Base-by-base conservation (phyloP, 345 rosid species). In the Populus davidiana region DNA sequence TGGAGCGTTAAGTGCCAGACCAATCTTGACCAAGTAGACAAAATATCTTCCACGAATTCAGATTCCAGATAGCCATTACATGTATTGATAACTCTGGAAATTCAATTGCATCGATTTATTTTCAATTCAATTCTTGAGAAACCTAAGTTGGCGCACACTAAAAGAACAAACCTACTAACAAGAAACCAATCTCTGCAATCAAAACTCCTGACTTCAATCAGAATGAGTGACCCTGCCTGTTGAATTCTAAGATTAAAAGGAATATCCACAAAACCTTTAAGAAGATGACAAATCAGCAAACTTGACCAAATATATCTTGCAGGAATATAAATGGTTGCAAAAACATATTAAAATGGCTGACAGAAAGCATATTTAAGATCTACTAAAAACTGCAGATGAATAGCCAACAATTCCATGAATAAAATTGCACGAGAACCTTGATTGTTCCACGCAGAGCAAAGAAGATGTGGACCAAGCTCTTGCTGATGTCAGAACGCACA, bases 391-490 rank as follows among this genome's bases (percentile, higher is more conserved):
- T 36, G 47, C 35, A 25, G 8, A 62, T 69, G 71, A 49, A 79
- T 25, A 47, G 14, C n/a, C 41, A 65, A 62, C 20, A 75, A 16
- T 25, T 69, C 29, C 16, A 21, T 2, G 44, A 52, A 35, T 29
- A 64, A 74, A 68, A 61, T 70, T 70, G 31, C 67, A 71, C 56
- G 21, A 79, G 54, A 47, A 95, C 99, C 96, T 96, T 96, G 44
- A 90, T 77, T 65, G 99, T 93, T 82, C 93, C 93, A 69, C 99
- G 92, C 80, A 85, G 91, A 76, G 99, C 81, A 86, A 93, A 93
- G 93, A 96, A 96, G 79, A 93, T 39, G 21, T 96, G 96, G 82
- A 96, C 61, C 92, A 96, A 86, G 89, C 95, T 79, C 90, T 93
- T 96, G 88, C 91, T 79, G 59, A 93, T 91, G 78, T 91, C 91